These are phyloP conservation scores for Vanrija humicola DNA, from an alignment of 1,284 basidiomycete genomes.

Conservation along the genomic window DNA sequence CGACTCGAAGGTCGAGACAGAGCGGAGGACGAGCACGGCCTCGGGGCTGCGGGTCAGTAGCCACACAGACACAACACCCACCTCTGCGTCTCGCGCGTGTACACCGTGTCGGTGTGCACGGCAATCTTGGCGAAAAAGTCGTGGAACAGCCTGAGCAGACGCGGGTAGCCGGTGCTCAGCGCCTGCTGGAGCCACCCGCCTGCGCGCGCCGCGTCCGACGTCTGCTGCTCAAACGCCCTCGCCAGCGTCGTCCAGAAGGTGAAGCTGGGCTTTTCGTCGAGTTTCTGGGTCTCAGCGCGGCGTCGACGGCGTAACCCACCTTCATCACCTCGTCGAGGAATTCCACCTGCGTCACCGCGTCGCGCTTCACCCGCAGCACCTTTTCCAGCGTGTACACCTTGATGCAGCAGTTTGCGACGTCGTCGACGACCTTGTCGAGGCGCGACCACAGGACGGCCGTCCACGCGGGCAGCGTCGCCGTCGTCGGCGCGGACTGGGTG, in stretches of 20 bases:
- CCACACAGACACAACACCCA: conserved; percentile 36
- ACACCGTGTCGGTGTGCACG: conserved; percentile 88
- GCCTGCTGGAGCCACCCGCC: conserved; percentile 74
- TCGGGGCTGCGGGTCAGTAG: conserved; percentile 62
- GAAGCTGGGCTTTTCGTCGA: conserved; percentile 84
- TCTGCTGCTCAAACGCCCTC: conserved; percentile 71
- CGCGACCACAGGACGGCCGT: conserved; percentile 73
- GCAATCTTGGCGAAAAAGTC: conserved; percentile 93
- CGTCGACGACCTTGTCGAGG: conserved; percentile 76
- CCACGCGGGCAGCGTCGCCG: conserved; percentile 75
- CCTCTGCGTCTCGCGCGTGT: conserved; percentile 79
- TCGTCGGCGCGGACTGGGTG: conserved; percentile 73
- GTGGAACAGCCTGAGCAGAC: conserved; percentile 81
- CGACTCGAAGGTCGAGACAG: conserved; percentile 74
- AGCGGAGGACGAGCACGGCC: conserved; percentile 77
- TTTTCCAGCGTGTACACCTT: conserved; percentile 95
- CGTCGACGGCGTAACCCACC: conserved; percentile 54
- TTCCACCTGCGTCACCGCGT: conserved; percentile 66
- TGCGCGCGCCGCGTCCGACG: conserved; percentile 60
- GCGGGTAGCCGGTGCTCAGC: conserved; percentile 76
- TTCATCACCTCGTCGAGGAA: conserved; percentile 92
- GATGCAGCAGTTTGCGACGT: conserved; percentile 84
- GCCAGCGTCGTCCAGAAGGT: conserved; percentile 86
- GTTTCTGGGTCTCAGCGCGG: conserved; percentile 53
- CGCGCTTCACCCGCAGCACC: conserved; percentile 82